Base-by-base conservation (phyloP, 495 filamentous ascomycete genomes). In the Hyaloscypha hepaticicola region DNA sequence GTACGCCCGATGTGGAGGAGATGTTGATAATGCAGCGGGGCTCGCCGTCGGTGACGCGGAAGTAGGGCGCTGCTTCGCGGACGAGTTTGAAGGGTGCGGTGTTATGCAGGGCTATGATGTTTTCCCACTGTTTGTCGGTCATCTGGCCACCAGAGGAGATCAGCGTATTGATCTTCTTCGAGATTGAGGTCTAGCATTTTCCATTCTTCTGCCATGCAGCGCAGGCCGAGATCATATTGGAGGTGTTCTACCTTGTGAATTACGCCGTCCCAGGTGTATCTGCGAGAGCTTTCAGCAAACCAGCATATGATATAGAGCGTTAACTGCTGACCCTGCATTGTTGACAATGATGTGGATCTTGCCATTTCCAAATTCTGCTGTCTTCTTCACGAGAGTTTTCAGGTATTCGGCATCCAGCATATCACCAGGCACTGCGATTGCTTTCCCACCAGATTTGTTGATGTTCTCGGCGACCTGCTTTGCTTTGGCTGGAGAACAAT, bases 311-410 rank as follows among this genome's bases (percentile, higher is more conserved):
- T n/a, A 19, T 5, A 8, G 27, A 50, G 29, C 2, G 7, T 21
- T 56, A 12, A 52, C 5, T 5, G 63, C 64, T 21, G 26, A 82
- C 61, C 91, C 91, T 1, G 92, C 92, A 77, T 94, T 95, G 73
- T 95, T 95, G 41, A 96, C 89, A 61, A 94, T 85, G 61, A 92
- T 87, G 75, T 96, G 88, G 63, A 96, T 91, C 80, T 95, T 95
- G 63, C 91, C 92, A 59, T 82, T 79, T 26, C 92, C 92, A 71
- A 95, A 93, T 58, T 88, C 88, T 4, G 88, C 92, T 0, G 90
- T 80, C 69, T 83, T 85, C 74, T 87, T 85, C 8, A 96, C 85
- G 3, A 96, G 79, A 24, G 82, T 75, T 53, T 82, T 78, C 71
- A 93, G 84, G 69, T 91, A 90, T 16, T 77, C 74, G 27, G 82